Evolutionary conservation across 148 eudicot genomes (phyloP), one percentile per base, ranked within the genome.

Genomic region (Camellia sinensis): DNA sequence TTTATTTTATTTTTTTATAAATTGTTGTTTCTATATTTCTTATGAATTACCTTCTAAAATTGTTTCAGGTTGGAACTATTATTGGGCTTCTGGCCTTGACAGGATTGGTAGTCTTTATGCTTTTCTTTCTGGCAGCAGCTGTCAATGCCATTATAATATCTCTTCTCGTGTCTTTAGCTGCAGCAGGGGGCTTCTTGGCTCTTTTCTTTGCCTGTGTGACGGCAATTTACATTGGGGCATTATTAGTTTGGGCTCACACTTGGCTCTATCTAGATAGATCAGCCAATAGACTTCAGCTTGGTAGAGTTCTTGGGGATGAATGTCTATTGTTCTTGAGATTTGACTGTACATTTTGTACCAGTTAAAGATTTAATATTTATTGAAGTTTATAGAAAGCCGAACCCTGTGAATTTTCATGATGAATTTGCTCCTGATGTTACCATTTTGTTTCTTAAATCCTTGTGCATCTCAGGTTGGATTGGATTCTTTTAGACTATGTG

Each of bases 111-210:
- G 86, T 92, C 69, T 91, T 92, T 76, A 77, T 86, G 89, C 85
- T 94, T 54, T 91, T 94, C 85, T 87, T 94, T 83, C 80, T 87
- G 41, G 91, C 91, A 10, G 94, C 98, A 80, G 91, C 91, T 65
- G 29, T 87, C 73, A 92, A 88, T 85, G 94, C 94, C 57, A 82
- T 94, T 48, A 76, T 94, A 69, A 79, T 94, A 59, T 94, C 97
- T 14, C 90, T 92, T 79, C 85, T 94, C 50, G 59, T 91, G 83
- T 90, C 97, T 54, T 73, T 94, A 81, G 98, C 90, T 8, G 93
- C 97, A 62, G 94, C 89, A 63, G 94, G 98, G 77, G 97, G 96
- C 79, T 87, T 88, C 85, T 87, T 94, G 92, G 97, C 94, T 78
- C 75, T 94, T 78, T 94, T 94, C 92, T 94, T 94, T 81, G 85